Evolutionary conservation across 495 filamentous ascomycete species (phyloP), one percentile per base, ranked within the genome.

Genomic region (Monascus purpureus): DNA sequence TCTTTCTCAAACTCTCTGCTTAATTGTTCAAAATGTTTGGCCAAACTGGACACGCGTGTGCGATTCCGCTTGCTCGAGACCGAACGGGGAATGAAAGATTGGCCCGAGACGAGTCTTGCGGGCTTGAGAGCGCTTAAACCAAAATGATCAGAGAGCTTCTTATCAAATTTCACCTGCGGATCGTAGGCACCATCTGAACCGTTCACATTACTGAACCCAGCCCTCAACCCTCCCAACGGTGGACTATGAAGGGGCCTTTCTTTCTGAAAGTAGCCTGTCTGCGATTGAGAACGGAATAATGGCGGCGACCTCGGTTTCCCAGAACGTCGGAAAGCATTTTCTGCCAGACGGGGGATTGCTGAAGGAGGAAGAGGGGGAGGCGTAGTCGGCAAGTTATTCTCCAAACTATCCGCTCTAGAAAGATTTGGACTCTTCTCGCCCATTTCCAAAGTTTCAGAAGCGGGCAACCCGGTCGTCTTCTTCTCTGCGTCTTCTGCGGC

Each of bases 1-100:
- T 96, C 88, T 47, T 86, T 92, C 46, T 99, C 87, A 41, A 97
- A 96, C 42, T 99, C 92, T 4, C 87, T 79, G 36, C 84, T 93
- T 20, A 99, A 55, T 47, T 95, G 86, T 50, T 99, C 92, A 45
- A 96, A 95, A 52, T 96, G 92, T 45, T 82, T 85, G 9, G 92
- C 85, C 18, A 96, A 68, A 4, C 72, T 82, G 4, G 82, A 86
- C 1, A 99, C 92, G 31, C 79, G 81, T 1, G 77, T 68, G 31
- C 79, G 74, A 26, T 68, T 78, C 27, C 60, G 70, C 39, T 65
- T 70, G 11, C 61, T 68, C 6, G 70, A 72, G 20, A 92, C 73
- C 28, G 88, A 93, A 13, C 90, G 75, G 16, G 92, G 92, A 36
- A 99, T 96, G 18, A 84, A 65, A 4, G 88, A 92, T 20, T 79